Conservation (phyloP, 2,329 filamentous ascomycete species). For the Phoma sp. region DNA sequence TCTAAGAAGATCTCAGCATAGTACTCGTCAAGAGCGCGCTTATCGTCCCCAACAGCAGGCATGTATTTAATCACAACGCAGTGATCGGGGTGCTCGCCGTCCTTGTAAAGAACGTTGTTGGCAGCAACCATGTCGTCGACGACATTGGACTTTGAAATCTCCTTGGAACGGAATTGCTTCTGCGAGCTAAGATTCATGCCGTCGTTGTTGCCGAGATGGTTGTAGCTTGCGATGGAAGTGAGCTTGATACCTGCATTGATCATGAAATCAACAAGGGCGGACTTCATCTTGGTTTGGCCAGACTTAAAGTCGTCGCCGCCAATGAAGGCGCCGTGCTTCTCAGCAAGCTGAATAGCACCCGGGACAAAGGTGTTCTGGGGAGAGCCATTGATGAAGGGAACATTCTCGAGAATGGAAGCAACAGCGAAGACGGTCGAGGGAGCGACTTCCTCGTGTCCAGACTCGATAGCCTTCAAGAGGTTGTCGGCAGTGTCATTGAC, state of each 20-base stretch:
- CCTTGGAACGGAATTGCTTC: slow-evolving; percentile 98
- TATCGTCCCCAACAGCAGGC: slow-evolving; percentile 98
- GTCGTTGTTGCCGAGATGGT: slow-evolving; percentile 99
- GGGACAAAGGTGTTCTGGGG: slow-evolving; percentile 99
- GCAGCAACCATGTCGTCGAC: slow-evolving; percentile 99
- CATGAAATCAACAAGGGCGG: slow-evolving; percentile 95
- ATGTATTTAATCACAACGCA: slow-evolving; percentile 99
- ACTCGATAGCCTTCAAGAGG: slow-evolving; percentile 83
- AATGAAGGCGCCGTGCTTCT: slow-evolving; percentile 86
- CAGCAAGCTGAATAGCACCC: slow-evolving; percentile 86
- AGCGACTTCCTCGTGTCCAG: slow-evolving; percentile 87
- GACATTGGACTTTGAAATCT: slow-evolving; percentile 99
- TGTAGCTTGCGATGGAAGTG: slow-evolving; percentile 98
- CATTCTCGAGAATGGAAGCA: slow-evolving; percentile 86
- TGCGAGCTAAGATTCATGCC: slow-evolving; percentile 98
- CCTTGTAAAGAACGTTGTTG: slow-evolving; percentile 87
- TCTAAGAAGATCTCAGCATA: slow-evolving; percentile 99
- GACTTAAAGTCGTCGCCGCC: slow-evolving; percentile 99
- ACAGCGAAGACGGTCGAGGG: slow-evolving; percentile 97
- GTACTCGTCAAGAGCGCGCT: slow-evolving; percentile 98
- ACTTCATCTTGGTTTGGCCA: slow-evolving; percentile 99
- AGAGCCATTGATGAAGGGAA: slow-evolving; percentile 98
- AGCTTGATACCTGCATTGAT: slow-evolving; percentile 99
- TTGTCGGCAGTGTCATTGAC: slow-evolving; percentile 98
- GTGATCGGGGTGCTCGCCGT: slow-evolving; percentile 95